These are phyloP conservation scores for Phlyctochytrium bullatum DNA, from an alignment of 192 early-diverging fungal genomes.

Conservation along the genomic window DNA sequence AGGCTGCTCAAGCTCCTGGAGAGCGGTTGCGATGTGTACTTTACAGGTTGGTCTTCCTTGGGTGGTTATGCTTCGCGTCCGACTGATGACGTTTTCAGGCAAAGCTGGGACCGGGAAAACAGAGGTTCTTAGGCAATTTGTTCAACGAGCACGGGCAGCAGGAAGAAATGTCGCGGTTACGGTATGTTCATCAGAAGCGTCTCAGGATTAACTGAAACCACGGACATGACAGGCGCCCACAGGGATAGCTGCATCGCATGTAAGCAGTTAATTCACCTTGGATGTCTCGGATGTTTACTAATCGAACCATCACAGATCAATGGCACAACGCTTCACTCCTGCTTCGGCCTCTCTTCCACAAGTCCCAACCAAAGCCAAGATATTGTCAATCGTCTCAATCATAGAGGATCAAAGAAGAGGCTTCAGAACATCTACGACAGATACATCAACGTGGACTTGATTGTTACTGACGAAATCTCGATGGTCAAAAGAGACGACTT, in stretches of 20 bases:
- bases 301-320: slow-evolving; percentile 25
- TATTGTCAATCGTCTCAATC: no score
- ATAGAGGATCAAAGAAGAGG: no score
- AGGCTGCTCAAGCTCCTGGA: slow-evolving; percentile 23
- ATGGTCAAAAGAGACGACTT: slow-evolving; percentile 42
- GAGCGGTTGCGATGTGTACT: slow-evolving; percentile 39
- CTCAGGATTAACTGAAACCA: no score
- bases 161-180: slow-evolving; percentile 31
- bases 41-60: slow-evolving; percentile 25
- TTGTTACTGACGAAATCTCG: slow-evolving; percentile 47
- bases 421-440: slow-evolving; percentile 4
- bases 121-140: slow-evolving; percentile 33
- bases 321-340: slow-evolving; percentile 40
- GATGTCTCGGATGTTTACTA: not conserved
- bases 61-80: not conserved
- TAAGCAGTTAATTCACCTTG: slow-evolving; percentile 9
- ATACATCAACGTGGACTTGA: slow-evolving; percentile 28
- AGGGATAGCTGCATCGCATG: slow-evolving; percentile 45
- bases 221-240: slow-evolving; percentile 48
- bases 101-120: slow-evolving; percentile 52
- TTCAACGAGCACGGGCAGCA: slow-evolving; percentile 6
- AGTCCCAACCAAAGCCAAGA: no score
- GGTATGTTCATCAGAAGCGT: slow-evolving; percentile 27
- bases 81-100: slow-evolving; percentile 17
- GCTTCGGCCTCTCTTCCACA: slow-evolving; percentile 25